Evolutionary conservation across 441 rosid genomes (phyloP), one percentile per base, ranked within the genome.

Genomic region (Omphalea diandra): DNA sequence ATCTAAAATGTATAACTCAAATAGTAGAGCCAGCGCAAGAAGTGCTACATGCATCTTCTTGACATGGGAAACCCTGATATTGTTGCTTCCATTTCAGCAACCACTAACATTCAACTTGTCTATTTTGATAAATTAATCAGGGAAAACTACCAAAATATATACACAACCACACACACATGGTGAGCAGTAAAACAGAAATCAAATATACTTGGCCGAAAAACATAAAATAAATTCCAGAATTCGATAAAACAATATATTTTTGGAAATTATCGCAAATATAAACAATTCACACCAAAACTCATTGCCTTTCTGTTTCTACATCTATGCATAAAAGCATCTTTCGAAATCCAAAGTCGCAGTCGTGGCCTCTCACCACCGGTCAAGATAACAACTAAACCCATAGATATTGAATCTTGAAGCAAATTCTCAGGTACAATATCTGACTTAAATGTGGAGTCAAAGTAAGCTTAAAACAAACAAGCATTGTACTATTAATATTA

Each of bases 361-460:
- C n/a, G n/a, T n/a, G n/a, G n/a, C n/a, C 9, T 54, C 35, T 27
- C 17, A 55, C n/a, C n/a, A n/a, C n/a, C n/a, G n/a, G n/a, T n/a
- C n/a, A n/a, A 10, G 3, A 57, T 0, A 58, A n/a, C 29, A 22
- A 7, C 26, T 50, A n/a, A 49, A 38, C 15, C 46, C 32, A 11
- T 60, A n/a, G 18, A 54, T 26, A 54, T 12, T 12, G n/a, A 52
- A 52, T 22, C 3, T 1, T 12, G n/a, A 2, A 7, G 14, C 27
- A 26, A 54, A 14, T 14, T 14, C 14, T 12, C 44, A 54, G 35
- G 54, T 64, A 29, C 38, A 33, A 64, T 33, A 64, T 47, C n/a
- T 46, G 56, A 64, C 27, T 26, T 47, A 64, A 47, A 64, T 18
- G n/a, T 26, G 18, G 65, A 40, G 33, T 26, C 44, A 40, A 56